Evolutionary conservation across 192 early-diverging fungal species (phyloP).

Genomic region (Entomortierella lignicola): DNA sequence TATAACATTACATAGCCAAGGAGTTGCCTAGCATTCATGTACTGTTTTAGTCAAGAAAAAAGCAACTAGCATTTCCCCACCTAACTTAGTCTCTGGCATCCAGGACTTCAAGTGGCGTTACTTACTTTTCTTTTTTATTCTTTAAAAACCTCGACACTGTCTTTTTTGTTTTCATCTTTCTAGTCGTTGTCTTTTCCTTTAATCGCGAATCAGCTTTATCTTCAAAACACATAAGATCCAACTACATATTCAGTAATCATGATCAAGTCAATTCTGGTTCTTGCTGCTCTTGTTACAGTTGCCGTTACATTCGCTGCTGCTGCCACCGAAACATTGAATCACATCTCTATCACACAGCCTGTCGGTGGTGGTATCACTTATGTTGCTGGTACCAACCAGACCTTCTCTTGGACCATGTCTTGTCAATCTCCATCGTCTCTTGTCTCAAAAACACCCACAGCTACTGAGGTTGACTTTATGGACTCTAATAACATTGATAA

Average conservation of each 20-base stretch:
- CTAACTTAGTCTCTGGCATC: neutral
- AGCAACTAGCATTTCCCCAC: neutral
- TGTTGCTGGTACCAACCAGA: constrained; percentile 49
- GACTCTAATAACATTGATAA: constrained; percentile 55
- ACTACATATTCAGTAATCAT: constrained; percentile 11
- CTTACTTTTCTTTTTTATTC: neutral
- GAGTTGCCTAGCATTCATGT: neutral
- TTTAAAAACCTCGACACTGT: neutral
- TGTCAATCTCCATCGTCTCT: constrained; percentile 34
- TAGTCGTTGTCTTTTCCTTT: neutral
- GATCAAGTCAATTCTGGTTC: constrained; percentile 32
- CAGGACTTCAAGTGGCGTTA: neutral
- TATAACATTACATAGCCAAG: neutral
- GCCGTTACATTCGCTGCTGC: neutral
- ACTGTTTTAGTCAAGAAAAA: no score
- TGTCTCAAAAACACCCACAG: constrained; percentile 31
- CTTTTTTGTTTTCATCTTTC: neutral
- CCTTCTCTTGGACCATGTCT: constrained; percentile 54
- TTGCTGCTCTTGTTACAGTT: constrained; percentile 9
- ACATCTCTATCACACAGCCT: constrained; percentile 55
- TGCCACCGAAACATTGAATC: constrained; percentile 15
- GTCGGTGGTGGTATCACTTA: constrained; percentile 52
- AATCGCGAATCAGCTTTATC: neutral
- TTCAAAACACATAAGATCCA: neutral
- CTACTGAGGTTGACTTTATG: constrained; percentile 53